These are phyloP conservation scores for Hypoxylon intermedium DNA, from an alignment of 495 filamentous ascomycete genomes.

Conservation along the genomic window DNA sequence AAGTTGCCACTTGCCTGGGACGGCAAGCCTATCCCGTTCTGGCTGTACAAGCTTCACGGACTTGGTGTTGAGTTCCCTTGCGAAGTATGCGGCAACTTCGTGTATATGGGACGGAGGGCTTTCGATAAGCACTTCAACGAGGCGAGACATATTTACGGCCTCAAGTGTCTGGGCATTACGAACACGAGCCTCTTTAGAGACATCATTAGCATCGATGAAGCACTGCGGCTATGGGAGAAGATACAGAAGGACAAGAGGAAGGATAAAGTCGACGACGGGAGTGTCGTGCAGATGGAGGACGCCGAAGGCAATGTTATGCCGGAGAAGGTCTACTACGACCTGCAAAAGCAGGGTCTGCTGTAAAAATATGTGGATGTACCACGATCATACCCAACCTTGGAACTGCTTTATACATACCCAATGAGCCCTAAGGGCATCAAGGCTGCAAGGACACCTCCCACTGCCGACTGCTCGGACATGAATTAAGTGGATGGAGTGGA, in stretches of 20 bases:
- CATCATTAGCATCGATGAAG: conserved; percentile 90
- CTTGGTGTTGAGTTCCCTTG: conserved; percentile 94
- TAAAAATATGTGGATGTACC: conserved; percentile 41
- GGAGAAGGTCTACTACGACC: conserved; percentile 92
- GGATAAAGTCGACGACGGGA: conserved; percentile 73
- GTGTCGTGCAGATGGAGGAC: conserved; percentile 98
- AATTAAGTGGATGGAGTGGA: no score
- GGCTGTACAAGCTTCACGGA: conserved; percentile 97
- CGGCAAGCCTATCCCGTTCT: conserved; percentile 97
- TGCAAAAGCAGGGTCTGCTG: conserved; percentile 74
- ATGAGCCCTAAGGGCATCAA: no score
- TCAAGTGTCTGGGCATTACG: conserved; percentile 92
- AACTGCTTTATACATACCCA: no score
- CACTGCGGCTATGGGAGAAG: conserved; percentile 89
- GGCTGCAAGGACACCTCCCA: no score
- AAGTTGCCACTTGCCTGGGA: conserved; percentile 97
- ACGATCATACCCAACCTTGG: neutral
- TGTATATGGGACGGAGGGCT: conserved; percentile 93
- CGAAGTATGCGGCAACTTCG: conserved; percentile 96
- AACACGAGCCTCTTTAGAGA: conserved; percentile 92
- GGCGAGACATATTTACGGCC: conserved; percentile 85
- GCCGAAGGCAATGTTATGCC: conserved; percentile 98
- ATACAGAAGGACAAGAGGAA: conserved; percentile 85
- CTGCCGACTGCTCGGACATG: no score
- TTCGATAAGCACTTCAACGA: conserved; percentile 99